Conservation (phyloP, 2,329 filamentous ascomycete species). For the Ascochyta rabiei region DNA sequence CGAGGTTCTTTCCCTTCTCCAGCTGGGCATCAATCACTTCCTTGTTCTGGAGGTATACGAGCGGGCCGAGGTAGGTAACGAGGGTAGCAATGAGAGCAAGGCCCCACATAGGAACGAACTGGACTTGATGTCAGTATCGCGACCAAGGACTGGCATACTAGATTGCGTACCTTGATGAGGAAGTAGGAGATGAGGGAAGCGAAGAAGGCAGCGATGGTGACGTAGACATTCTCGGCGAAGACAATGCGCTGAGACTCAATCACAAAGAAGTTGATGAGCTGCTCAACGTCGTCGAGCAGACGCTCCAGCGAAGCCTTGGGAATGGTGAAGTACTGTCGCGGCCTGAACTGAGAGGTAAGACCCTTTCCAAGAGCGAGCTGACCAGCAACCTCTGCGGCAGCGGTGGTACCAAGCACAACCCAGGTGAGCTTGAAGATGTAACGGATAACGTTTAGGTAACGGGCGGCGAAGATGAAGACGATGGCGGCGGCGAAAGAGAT, state of each 20-base stretch:
- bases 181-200: constrained; percentile 66
- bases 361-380: constrained; percentile 63
- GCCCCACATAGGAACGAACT: constrained; percentile 68
- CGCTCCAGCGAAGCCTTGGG: constrained; percentile 68
- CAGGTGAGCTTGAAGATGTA: constrained; percentile 67
- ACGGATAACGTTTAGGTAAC: constrained; percentile 67
- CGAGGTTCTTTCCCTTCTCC: constrained; percentile 58
- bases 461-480: constrained; percentile 65
- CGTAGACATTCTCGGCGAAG: constrained; percentile 69
- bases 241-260: constrained; percentile 71
- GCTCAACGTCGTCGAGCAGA: constrained; percentile 65
- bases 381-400: constrained; percentile 63
- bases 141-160: not conserved
- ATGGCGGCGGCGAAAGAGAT: constrained; percentile 64
- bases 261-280: constrained; percentile 71
- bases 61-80: constrained; percentile 63
- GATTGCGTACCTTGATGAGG: constrained; percentile 59
- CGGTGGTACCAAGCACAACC: constrained; percentile 64
- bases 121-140: not conserved
- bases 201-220: constrained; percentile 64
- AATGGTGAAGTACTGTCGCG: constrained; percentile 69
- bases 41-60: constrained; percentile 69
- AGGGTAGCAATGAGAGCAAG: constrained; percentile 63
- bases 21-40: constrained; percentile 68
- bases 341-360: constrained; percentile 65